Base-by-base conservation (phyloP, 2,329 filamentous ascomycete genomes). In the Pezizomycotina sp. region DNA sequence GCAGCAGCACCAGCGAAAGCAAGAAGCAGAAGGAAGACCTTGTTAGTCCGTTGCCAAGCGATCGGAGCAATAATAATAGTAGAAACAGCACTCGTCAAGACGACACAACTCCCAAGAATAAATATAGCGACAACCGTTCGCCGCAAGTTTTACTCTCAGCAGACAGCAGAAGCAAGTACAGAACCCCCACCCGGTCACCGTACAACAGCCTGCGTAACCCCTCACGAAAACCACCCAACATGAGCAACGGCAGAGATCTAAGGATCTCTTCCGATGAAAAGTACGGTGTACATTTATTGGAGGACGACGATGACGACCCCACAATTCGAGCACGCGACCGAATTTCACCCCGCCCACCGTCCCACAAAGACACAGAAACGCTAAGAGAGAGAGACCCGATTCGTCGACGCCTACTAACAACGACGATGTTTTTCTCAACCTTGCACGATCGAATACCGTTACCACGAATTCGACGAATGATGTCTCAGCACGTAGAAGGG, bases 371-470 rank as follows among this genome's bases (percentile, higher is more conserved):
- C 41, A 15, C 41, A 35, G 6, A 30, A 30, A 20, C 20, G 27
- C 41, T 20, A 28, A 32, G 9, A 31, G 26, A 5, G 32, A 36
- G 16, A 39, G 32, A 4, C 36, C 41, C 7, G 31, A 33, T 13
- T 43, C 41, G 12, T 36, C 38, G 21, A 39, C 27, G 24, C 24
- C 27, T n/a, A n/a, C 37, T 1, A 31, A 38, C 10, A 25, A 31
- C 15, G 49, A 50, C 19, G 49, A 52, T 35, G 41, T 50, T 23
- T 52, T 52, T 36, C 40, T 52, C 25, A 50, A 41, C 30, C 40
- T 52, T 28, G 49, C 49, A 13, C 46, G 47, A 27, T 45, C 46
- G 8, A 47, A 48, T 23, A 49, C 49, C 20, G 45, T 45, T 16
- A 39, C 47, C 16, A 46, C 43, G 12, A 42, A 43, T 29, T 42